Base-by-base conservation (phyloP, 495 filamentous ascomycete genomes). In the Penicillium parvum region DNA sequence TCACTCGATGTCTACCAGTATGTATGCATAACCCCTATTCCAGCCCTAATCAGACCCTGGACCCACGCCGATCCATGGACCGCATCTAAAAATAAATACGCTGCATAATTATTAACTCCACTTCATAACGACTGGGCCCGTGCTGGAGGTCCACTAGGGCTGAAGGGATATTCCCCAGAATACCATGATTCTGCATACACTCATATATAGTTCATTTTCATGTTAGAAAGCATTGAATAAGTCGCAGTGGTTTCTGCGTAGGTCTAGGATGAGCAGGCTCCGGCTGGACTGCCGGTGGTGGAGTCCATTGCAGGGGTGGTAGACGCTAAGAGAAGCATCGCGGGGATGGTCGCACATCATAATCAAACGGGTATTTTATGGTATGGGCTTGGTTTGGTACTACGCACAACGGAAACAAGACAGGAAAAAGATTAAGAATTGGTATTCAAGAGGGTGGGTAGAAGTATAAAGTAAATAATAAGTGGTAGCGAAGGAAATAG, bases 331-430 rank as follows among this genome's bases (percentile, higher is more conserved):
- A 43, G 10, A 38, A 21, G 27, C 38, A 44, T 55, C 51, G 52
- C 49, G 57, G 50, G 57, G 49, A 57, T 39, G 40, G 51, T 47
- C 41, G 57, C 56, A 53, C 50, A 60, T 57, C 57, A 47, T 47
- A 60, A 60, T 60, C 40, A 54, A 53, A 57, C 34, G n/a, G 33
- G 43, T 40, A 44, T 7, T 43, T 45, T 42, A 43, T 42, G 44
- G 49, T 49, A 43, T 45, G 16, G 22, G 10, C n/a, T 22, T 10
- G 12, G 36, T 25, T 8, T 20, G 29, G 32, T 23, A 27, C 15
- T 18, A 20, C n/a, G n/a, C n/a, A n/a, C n/a, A n/a, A n/a, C n/a
- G 22, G 29, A 8, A 20, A 16, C 10, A 16, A 11, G 7, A 20
- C 7, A 18, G 16, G 22, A 29, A 19, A 19, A 23, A 36, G 15